Conservation (phyloP, 306 rosid genomes). For the Rosa rugosa region DNA sequence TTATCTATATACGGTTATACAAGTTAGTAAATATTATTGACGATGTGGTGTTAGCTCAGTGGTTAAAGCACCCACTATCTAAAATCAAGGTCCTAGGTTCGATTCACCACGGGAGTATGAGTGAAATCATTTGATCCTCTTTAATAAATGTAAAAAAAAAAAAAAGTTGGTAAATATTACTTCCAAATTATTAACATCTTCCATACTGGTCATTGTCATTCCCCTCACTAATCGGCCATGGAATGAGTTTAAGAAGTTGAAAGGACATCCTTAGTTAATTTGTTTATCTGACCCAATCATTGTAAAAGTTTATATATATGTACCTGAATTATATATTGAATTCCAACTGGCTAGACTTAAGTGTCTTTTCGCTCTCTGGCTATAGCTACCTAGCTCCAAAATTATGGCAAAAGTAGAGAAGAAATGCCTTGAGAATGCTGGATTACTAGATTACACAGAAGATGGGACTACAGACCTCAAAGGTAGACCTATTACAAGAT, state of each 20-base stretch:
- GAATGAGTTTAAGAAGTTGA: background rate
- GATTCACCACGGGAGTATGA: too few relatives aligned
- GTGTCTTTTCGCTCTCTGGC: background rate
- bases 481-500: slow-evolving; percentile 35
- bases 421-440: slow-evolving; percentile 5
- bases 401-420: slow-evolving; percentile 14
- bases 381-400: background rate
- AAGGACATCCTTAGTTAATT: background rate
- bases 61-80: too few relatives aligned
- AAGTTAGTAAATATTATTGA: too few relatives aligned
- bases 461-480: slow-evolving; percentile 44
- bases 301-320: background rate
- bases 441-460: slow-evolving; percentile 29
- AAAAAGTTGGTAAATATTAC: too few relatives aligned
- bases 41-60: too few relatives aligned
- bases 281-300: background rate
- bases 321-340: background rate
- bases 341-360: background rate
- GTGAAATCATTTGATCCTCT: too few relatives aligned
- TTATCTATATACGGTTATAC: too few relatives aligned
- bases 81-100: too few relatives aligned
- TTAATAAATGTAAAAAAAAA: too few relatives aligned
- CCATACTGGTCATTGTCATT: too few relatives aligned
- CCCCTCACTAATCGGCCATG: too few relatives aligned
- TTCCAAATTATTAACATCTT: too few relatives aligned